Percentiles rank a stretch among this genome's conserved stretches.
These are phyloP conservation scores for Strigomonas oncopelti DNA, from an alignment of 208 protist genomes.

Conservation along the genomic window DNA sequence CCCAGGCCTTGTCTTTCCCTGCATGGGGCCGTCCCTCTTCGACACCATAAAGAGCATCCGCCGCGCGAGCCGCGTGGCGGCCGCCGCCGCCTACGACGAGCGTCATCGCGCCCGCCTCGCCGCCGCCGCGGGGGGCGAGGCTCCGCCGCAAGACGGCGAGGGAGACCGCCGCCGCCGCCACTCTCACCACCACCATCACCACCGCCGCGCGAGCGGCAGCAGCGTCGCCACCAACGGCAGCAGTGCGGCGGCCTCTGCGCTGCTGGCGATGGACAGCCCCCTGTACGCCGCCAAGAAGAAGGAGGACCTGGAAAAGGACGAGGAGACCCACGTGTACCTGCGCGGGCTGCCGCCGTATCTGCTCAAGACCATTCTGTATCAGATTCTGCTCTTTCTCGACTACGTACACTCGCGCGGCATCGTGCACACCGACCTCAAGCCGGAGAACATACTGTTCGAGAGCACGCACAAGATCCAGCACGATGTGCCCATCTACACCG, in stretches of 20 bases:
- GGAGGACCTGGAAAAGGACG: slow-evolving; percentile 2
- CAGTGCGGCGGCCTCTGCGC: too few relatives aligned
- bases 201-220: neutral
- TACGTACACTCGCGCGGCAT: slow-evolving; percentile 61
- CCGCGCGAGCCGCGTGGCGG: too few relatives aligned
- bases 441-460: slow-evolving; percentile 84
- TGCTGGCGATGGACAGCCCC: too few relatives aligned
- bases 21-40: slow-evolving; percentile 67
- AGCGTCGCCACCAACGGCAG: neutral
- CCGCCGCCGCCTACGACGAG: too few relatives aligned
- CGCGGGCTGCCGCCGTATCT: slow-evolving; percentile 55
- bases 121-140: too few relatives aligned
- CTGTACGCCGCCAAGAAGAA: too few relatives aligned
- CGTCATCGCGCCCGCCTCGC: too few relatives aligned
- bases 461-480: slow-evolving; percentile 35
- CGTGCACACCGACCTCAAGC: slow-evolving; percentile 84
- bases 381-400: slow-evolving; percentile 68
- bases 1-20: slow-evolving; percentile 68
- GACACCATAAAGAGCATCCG: slow-evolving; percentile 50
- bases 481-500: slow-evolving; percentile 23
- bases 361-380: slow-evolving; percentile 58
- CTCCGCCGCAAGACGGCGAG: too few relatives aligned
- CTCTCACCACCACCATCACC: neutral
- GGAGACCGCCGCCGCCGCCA: neutral
- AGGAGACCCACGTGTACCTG: slow-evolving; percentile 32